Percentiles rank a stretch among this genome's conserved stretches.
Conservation (phyloP, 768 basidiomycete species). For the Fomitopsis serialis region DNA sequence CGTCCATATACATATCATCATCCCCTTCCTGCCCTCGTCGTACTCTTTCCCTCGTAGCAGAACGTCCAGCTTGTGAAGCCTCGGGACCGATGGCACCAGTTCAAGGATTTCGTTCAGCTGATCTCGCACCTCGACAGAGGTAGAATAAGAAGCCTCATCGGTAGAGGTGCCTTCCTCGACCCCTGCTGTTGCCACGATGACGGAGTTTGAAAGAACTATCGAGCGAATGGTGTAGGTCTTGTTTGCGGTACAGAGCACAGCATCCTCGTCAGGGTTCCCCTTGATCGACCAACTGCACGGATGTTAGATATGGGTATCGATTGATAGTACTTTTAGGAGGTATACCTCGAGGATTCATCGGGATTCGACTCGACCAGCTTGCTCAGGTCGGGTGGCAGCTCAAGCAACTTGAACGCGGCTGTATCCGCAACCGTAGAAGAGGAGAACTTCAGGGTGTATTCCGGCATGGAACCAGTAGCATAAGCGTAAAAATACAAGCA, state of each 20-base stretch:
- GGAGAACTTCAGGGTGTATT: conserved; percentile 19
- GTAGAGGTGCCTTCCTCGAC: conserved; percentile 13
- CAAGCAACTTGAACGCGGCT: conserved; percentile 62
- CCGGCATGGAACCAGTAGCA: conserved; percentile 2
- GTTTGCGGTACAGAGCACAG: conserved; percentile 79
- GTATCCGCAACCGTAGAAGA: conserved; percentile 26
- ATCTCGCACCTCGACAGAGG: conserved; percentile 65
- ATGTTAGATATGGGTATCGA: conserved; percentile 1
- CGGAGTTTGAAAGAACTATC: conserved; percentile 83
- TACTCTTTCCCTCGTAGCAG: conserved; percentile 66
- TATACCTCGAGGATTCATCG: conserved; percentile 26
- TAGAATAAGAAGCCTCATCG: conserved; percentile 14
- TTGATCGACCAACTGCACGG: conserved; percentile 67
- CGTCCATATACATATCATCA: conserved; percentile 22
- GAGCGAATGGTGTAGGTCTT: conserved; percentile 83
- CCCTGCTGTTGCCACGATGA: conserved; percentile 64
- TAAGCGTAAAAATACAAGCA: too few species aligned
- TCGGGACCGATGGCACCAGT: conserved; percentile 71
- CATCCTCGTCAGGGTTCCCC: conserved; percentile 77
- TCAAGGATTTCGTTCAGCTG: conserved; percentile 84
- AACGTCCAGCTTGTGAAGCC: conserved; percentile 56
- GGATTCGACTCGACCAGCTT: conserved; percentile 52
- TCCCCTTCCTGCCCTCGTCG: conserved; percentile 60
- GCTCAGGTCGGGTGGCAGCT: conserved; percentile 68
- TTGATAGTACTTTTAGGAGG: not conserved